Percentiles rank a stretch among this genome's conserved stretches.
Conservation (phyloP, 257 asterid species). For the Solanum boliviense region DNA sequence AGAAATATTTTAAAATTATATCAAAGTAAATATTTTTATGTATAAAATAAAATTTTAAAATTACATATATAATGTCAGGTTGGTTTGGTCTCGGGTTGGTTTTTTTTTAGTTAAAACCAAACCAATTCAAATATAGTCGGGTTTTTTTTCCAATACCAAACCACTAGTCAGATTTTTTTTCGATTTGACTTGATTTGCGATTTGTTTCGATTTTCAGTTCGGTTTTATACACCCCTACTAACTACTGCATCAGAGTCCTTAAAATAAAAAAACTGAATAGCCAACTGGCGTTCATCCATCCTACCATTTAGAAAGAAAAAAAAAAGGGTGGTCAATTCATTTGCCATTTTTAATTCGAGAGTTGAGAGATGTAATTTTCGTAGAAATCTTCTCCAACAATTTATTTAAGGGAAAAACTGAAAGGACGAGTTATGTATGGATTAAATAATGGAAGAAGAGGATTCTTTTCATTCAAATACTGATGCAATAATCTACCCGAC, state of each 20-base stretch:
- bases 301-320: background rate
- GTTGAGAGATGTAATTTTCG: background rate
- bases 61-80: too few species aligned
- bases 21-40: too few species aligned
- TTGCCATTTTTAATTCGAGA: background rate
- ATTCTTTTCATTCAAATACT: background rate
- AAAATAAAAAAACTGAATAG: background rate
- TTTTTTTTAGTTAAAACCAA: too few species aligned
- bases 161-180: too few species aligned
- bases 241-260: background rate
- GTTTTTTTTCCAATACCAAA: too few species aligned
- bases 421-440: background rate
- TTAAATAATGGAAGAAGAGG: background rate
- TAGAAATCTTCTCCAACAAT: background rate
- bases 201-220: too few species aligned
- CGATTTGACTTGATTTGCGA: too few species aligned
- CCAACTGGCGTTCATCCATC: background rate
- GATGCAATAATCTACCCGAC: background rate
- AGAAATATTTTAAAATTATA: too few species aligned
- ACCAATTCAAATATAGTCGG: too few species aligned
- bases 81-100: too few species aligned
- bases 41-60: too few species aligned
- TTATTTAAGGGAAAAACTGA: background rate
- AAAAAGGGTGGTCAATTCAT: background rate
- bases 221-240: background rate